Evolutionary conservation across 345 rosid genomes (phyloP).

Genomic region (Syzygium grande): DNA sequence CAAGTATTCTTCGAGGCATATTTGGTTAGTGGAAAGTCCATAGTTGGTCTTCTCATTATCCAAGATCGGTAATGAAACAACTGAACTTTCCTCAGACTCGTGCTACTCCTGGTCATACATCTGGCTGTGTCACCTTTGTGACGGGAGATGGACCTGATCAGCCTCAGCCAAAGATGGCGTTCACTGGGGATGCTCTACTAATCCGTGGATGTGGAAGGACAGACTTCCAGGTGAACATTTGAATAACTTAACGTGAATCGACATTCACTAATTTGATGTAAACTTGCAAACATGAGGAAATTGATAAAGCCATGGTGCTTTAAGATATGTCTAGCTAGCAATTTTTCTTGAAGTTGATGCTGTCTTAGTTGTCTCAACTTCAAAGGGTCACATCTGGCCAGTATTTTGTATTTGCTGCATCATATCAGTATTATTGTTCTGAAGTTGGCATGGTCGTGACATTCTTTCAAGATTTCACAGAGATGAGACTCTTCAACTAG

Average conservation of each 20-base stretch:
- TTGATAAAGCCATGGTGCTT: not conserved
- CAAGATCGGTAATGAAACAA: not conserved
- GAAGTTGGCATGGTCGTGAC: not conserved
- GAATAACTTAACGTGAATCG: not conserved
- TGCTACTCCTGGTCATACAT: slow-evolving; percentile 91
- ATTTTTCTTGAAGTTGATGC: not conserved
- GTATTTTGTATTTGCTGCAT: not conserved
- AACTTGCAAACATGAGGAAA: not conserved
- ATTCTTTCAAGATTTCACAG: not conserved
- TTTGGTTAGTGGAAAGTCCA: not conserved
- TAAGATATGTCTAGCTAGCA: not conserved
- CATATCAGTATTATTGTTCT: not conserved
- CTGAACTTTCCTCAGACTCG: slow-evolving; percentile 37
- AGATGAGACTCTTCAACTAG: not conserved
- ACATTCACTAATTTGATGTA: not conserved
- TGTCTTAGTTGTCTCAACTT: not conserved
- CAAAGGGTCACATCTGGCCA: no score
- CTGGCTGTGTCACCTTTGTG: slow-evolving; percentile 90
- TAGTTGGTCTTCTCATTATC: not conserved
- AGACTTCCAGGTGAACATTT: slow-evolving; percentile 71
- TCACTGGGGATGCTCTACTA: slow-evolving; percentile 85
- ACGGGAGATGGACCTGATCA: slow-evolving; percentile 77
- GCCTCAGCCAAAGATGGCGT: slow-evolving; percentile 88
- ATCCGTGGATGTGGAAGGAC: slow-evolving; percentile 98
- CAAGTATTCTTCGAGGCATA: not conserved